Conservation (phyloP, 164 flowering plant genomes). For the Buxus sempervirens region DNA sequence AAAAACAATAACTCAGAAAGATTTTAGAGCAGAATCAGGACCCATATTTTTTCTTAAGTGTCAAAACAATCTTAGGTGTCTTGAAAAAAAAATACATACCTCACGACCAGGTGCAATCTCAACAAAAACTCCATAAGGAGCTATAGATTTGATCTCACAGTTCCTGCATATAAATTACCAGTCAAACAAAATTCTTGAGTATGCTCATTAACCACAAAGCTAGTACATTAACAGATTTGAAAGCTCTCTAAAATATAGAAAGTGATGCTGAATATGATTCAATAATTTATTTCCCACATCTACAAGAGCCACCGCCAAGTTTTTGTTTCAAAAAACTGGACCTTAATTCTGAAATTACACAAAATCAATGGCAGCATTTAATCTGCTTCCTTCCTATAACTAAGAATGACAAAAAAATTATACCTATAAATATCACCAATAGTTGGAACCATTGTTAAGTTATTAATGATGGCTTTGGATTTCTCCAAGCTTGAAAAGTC, state of each 20-base stretch:
- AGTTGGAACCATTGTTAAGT: conserved; percentile 82
- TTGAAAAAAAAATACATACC: conserved; percentile 41
- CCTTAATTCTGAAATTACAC: too few relatives aligned
- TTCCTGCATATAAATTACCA: conserved; percentile 40
- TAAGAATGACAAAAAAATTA: neutral
- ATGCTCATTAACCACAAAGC: neutral
- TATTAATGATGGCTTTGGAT: conserved; percentile 73
- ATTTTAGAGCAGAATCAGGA: neutral
- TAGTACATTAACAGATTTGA: neutral
- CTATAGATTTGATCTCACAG: conserved; percentile 83
- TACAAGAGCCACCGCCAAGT: neutral
- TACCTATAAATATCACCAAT: conserved; percentile 90
- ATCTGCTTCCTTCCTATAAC: too few relatives aligned
- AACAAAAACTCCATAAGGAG: conserved; percentile 87
- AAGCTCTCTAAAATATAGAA: neutral
- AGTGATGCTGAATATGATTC: neutral
- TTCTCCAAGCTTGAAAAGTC: conserved; percentile 79
- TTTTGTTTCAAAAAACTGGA: too few relatives aligned
- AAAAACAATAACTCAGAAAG: neutral
- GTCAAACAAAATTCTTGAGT: neutral
- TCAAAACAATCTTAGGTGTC: neutral
- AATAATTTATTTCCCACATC: neutral
- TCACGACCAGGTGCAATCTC: conserved; percentile 97
- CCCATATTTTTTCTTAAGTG: neutral
- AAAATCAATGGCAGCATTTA: too few relatives aligned